Conservation (phyloP, 2,329 filamentous ascomycete genomes). For the Colletotrichum orbiculare region DNA sequence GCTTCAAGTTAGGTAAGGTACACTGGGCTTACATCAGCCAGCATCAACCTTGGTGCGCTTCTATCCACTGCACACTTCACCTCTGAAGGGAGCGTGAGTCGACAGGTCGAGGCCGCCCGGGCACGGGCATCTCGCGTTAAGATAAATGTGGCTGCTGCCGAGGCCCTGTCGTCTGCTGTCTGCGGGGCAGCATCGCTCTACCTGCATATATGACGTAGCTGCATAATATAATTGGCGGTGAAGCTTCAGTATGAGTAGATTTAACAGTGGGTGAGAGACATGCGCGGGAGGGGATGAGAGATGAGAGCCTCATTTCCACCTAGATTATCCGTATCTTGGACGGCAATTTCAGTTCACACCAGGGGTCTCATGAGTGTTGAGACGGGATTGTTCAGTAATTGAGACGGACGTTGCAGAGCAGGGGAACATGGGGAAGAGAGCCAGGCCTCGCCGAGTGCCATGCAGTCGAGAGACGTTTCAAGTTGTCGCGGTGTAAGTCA, state of each 20-base stretch:
- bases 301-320: not conserved
- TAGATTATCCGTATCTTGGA: not conserved
- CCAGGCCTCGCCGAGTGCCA: not conserved
- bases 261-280: not conserved
- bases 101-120: slow-evolving; percentile 1
- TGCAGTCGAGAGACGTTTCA: slow-evolving; percentile 11
- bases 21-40: slow-evolving; percentile 30
- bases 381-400: too few relatives aligned
- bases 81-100: not conserved
- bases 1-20: slow-evolving; percentile 29
- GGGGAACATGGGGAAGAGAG: not conserved
- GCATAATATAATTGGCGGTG: slow-evolving; percentile 6
- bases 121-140: slow-evolving; percentile 4
- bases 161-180: slow-evolving; percentile 23
- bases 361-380: too few relatives aligned
- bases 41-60: slow-evolving; percentile 19
- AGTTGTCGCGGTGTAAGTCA: slow-evolving; percentile 24
- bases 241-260: not conserved
- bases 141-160: slow-evolving; percentile 20
- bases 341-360: not conserved
- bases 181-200: slow-evolving; percentile 27
- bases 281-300: not conserved
- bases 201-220: slow-evolving; percentile 29
- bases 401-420: too few relatives aligned
- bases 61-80: too few relatives aligned